Conservation (phyloP, 2,329 filamentous ascomycete species). For the Penicillium italicum region DNA sequence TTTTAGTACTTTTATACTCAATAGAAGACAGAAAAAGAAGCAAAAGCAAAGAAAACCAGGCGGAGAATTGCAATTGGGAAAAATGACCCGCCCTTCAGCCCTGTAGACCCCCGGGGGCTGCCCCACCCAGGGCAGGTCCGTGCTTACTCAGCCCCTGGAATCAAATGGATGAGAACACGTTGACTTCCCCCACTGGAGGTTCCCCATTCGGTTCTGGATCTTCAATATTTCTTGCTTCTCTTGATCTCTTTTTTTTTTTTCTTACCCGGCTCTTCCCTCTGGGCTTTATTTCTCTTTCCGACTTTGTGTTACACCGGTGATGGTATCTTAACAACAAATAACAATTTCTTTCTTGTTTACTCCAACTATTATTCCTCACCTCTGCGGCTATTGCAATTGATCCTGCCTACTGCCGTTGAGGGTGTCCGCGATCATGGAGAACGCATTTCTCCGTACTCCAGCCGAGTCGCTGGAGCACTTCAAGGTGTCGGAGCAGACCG, state of each 20-base stretch:
- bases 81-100: slow-evolving; percentile 19
- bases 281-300: slow-evolving; percentile 10
- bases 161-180: slow-evolving; percentile 28
- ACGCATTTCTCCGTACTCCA: slow-evolving; percentile 50
- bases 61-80: background rate
- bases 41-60: background rate
- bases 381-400: slow-evolving; percentile 10
- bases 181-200: slow-evolving; percentile 16
- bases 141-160: slow-evolving; percentile 22
- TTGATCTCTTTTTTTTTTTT: background rate
- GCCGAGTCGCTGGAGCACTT: slow-evolving; percentile 53
- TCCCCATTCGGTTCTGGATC: slow-evolving; percentile 14
- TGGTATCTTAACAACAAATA: slow-evolving; percentile 13
- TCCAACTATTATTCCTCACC: slow-evolving; percentile 16
- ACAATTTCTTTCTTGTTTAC: slow-evolving; percentile 13
- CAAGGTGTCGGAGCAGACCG: slow-evolving; percentile 49
- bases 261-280: slow-evolving; percentile 7
- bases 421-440: slow-evolving; percentile 46
- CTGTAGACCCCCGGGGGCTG: slow-evolving; percentile 9
- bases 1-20: background rate
- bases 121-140: background rate
- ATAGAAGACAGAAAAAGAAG: background rate
- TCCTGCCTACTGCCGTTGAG: slow-evolving; percentile 6
- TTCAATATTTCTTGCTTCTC: background rate
- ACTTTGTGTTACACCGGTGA: slow-evolving; percentile 16